Base-by-base conservation (phyloP, 2,329 filamentous ascomycete species). In the Arthrinium phaeospermum region DNA sequence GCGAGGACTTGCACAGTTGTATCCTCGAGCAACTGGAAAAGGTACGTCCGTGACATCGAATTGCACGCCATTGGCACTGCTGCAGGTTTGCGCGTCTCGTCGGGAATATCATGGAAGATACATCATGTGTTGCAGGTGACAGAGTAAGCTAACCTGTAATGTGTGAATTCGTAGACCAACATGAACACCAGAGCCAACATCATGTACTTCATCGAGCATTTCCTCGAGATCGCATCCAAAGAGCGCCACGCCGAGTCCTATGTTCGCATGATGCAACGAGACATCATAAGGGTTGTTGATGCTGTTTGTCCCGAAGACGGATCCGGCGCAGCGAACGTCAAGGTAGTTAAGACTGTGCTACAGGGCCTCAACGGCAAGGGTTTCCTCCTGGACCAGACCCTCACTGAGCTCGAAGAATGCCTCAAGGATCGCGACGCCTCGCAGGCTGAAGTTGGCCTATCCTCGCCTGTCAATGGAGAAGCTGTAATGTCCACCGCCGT, bases 161-260 rank as follows among this genome's bases (percentile, higher is more conserved):
- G n/a, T 67, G 22, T 6, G 67, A 27, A n/a, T 57, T 37, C 4
- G 22, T 77, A 95, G 90, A 97, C 94, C 76, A 96, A 94, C 76
- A 97, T 99, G 93, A 99, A 99, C 83, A 97, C 92, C 70, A 90
- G 96, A 73, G 97, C 96, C 73, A 99, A 99, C 81, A 98, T 99
- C 82, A 97, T 99, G 93, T 99, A 97, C 84, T 99, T 99, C 83
- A 93, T 99, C 79, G 96, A 98, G 80, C 93, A 96, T 77, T 94
- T 99, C 76, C 93, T 97, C 80, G 96, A 98, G 80, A 88, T 94
- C 83, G 93, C 94, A 30, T 88, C 90, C 74, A 93, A 91, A 76
- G 93, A 94, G 76, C 90, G 91, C 75, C 91, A 96, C 45, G 44
- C 68, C 77, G 84, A 89, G 70, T 92, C 94, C 74, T 99, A 98